Percentiles rank a stretch among this genome's conserved stretches.
Evolutionary conservation across 1,284 basidiomycete genomes (phyloP).

Genomic region (Puccinia polysora): DNA sequence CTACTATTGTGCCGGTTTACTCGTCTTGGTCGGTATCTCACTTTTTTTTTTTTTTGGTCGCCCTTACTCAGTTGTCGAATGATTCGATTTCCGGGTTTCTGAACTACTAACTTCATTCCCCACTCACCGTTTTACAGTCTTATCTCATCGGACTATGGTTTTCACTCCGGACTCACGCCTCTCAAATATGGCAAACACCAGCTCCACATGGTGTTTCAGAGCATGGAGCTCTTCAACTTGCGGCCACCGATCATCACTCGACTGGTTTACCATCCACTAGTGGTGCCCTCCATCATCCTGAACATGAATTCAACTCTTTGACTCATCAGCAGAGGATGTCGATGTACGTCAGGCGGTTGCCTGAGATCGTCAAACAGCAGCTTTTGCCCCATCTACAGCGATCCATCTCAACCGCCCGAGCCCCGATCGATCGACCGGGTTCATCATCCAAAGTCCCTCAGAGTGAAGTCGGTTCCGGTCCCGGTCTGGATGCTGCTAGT

Average conservation of each 20-base stretch:
- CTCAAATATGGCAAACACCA: slow-evolving; percentile 95
- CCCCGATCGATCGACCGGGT: not conserved
- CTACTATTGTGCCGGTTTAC: slow-evolving; percentile 85
- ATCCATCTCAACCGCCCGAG: slow-evolving; percentile 1
- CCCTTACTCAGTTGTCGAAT: not conserved
- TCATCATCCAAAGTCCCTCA: not conserved
- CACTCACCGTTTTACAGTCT: slow-evolving; percentile 69
- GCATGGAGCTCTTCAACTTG: slow-evolving; percentile 49
- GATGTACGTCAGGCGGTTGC: slow-evolving; percentile 46
- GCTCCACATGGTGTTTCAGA: slow-evolving; percentile 59
- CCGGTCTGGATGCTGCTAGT: not conserved
- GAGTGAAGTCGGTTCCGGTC: not conserved
- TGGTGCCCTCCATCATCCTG: not conserved
- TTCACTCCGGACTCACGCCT: slow-evolving; percentile 93
- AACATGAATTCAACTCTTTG: slow-evolving; percentile 7
- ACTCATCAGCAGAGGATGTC: slow-evolving; percentile 41
- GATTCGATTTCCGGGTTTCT: not conserved
- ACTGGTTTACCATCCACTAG: no score
- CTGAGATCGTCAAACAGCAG: slow-evolving; percentile 50
- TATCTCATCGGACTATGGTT: slow-evolving; percentile 98
- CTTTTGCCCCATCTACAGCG: slow-evolving; percentile 48
- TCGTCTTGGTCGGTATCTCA: slow-evolving; percentile 70
- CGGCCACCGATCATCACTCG: not conserved
- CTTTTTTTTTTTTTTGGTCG: slow-evolving; percentile 43
- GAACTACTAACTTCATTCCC: not conserved